A percentile compares a stretch with the other conserved stretches of the same genome.
phyloP scores from a whole-genome alignment of 257 asterid species.

The Petunia secreta region DNA sequence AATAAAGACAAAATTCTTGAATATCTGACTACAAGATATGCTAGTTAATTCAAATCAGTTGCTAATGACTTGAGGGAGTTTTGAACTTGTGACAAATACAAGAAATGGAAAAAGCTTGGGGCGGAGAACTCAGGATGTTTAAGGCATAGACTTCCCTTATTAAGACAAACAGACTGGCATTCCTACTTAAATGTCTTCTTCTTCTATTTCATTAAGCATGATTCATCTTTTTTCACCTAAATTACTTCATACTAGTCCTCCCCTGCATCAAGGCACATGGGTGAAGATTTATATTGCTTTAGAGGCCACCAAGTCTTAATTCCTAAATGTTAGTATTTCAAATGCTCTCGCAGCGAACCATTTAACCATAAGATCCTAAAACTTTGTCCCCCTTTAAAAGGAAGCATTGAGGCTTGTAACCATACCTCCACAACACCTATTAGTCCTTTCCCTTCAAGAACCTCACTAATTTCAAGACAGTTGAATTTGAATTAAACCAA shows the following conservation, averaged over 20 bases:
- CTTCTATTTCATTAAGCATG: too few relatives aligned
- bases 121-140: not conserved
- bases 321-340: conserved; percentile 18
- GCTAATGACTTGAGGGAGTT: not conserved
- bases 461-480: not conserved
- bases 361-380: not conserved
- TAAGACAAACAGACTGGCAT: too few relatives aligned
- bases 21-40: too few relatives aligned
- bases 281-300: not conserved
- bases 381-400: not conserved
- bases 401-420: not conserved
- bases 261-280: too few relatives aligned
- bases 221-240: too few relatives aligned
- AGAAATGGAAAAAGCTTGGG: not conserved
- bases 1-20: not conserved
- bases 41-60: not conserved
- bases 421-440: not conserved
- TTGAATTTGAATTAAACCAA: not conserved
- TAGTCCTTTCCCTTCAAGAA: not conserved
- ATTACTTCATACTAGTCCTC: too few relatives aligned
- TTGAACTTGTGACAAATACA: not conserved
- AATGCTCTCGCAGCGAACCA: conserved; percentile 1
- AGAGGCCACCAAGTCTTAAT: not conserved
- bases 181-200: too few relatives aligned
- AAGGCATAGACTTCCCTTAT: not conserved